These are phyloP conservation scores for Colletotrichum plurivorum DNA, from an alignment of 2,329 filamentous ascomycete species.

Conservation along the genomic window DNA sequence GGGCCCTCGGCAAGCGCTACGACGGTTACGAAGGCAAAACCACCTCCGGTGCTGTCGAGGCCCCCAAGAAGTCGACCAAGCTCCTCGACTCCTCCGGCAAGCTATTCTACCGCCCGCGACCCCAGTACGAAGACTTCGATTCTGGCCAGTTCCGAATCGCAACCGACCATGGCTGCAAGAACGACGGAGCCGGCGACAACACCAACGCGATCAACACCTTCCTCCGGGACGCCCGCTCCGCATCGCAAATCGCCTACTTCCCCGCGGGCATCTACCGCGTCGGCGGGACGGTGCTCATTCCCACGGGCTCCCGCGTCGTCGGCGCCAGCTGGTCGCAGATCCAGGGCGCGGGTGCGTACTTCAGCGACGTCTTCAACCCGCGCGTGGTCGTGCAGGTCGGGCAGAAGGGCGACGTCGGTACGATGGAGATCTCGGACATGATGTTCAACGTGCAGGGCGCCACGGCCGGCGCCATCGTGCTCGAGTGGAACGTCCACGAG, in stretches of 20 bases:
- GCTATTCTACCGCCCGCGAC: conserved; percentile 45
- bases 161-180: conserved; percentile 42
- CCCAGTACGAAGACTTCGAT: conserved; percentile 52
- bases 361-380: conserved; percentile 72
- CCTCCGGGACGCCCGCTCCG: conserved; percentile 21
- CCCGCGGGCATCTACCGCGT: not conserved
- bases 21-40: conserved; percentile 26
- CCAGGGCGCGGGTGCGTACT: conserved; percentile 70
- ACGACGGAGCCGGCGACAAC: conserved; percentile 53
- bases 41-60: conserved; percentile 13
- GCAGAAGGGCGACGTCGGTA: conserved; percentile 69
- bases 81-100: conserved; percentile 42
- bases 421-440: conserved; percentile 78
- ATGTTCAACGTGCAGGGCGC: conserved; percentile 76
- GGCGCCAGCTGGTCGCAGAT: conserved; percentile 75
- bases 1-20: conserved; percentile 32
- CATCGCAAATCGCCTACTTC: conserved; percentile 39
- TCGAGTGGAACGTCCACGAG: conserved; percentile 79
- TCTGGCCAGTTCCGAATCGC: conserved; percentile 13
- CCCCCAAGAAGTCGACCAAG: conserved; percentile 15
- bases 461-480: conserved; percentile 77
- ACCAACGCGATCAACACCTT: conserved; percentile 44
- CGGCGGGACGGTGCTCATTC: not conserved
- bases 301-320: not conserved
- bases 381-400: conserved; percentile 78